These are phyloP conservation scores for Cercospora zeina DNA, from an alignment of 2,329 filamentous ascomycete species.

Conservation along the genomic window DNA sequence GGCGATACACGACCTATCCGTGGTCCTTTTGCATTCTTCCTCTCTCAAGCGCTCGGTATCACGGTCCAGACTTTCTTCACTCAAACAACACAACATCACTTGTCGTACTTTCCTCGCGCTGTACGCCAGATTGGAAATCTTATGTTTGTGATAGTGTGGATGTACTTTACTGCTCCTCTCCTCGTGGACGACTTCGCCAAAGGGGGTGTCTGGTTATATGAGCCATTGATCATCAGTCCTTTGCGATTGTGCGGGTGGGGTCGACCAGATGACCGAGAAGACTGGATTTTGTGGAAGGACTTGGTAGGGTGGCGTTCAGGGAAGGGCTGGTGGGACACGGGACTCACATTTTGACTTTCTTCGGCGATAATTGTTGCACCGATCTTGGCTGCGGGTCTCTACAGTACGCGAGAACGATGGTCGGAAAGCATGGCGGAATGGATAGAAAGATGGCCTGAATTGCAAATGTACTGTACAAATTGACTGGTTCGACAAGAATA, in stretches of 20 bases:
- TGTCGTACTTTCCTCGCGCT: neutral
- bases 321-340: conserved; percentile 64
- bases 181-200: conserved; percentile 76
- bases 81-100: conserved; percentile 33
- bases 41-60: conserved; percentile 67
- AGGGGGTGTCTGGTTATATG: conserved; percentile 74
- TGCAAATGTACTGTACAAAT: neutral
- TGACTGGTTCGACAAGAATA: neutral
- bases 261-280: conserved; percentile 65
- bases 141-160: conserved; percentile 63
- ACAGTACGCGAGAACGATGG: neutral
- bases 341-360: conserved; percentile 45
- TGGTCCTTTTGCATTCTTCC: conserved; percentile 67
- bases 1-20: conserved; percentile 58
- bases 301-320: conserved; percentile 62
- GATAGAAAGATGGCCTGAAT: neutral
- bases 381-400: neutral
- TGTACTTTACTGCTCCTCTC: conserved; percentile 63
- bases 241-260: conserved; percentile 68
- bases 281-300: conserved; percentile 49
- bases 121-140: conserved; percentile 60
- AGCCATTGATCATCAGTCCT: conserved; percentile 75
- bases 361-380: neutral
- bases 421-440: neutral
- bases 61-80: conserved; percentile 56